phyloP scores from a whole-genome alignment of 2,329 filamentous ascomycete genomes.

The Fonsecaea monophora region DNA sequence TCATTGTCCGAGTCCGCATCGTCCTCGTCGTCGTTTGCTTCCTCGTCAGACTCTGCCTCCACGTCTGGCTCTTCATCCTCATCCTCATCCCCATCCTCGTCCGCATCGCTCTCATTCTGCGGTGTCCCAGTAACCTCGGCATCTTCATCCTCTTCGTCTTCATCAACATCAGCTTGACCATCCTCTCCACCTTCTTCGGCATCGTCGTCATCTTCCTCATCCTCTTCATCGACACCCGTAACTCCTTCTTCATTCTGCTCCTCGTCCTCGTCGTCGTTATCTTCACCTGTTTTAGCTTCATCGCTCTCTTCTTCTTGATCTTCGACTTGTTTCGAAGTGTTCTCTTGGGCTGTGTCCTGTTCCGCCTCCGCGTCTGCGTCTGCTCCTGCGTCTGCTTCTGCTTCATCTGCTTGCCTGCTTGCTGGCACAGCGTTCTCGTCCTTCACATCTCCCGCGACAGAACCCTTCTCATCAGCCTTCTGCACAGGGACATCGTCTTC shows the following conservation, averaged over 20 bases:
- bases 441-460: conserved; percentile 25
- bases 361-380: conserved; percentile 8
- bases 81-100: conserved; percentile 20
- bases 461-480: conserved; percentile 26
- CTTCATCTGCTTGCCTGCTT: conserved; percentile 26
- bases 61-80: conserved; percentile 21
- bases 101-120: conserved; percentile 19
- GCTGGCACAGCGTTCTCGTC: conserved; percentile 31
- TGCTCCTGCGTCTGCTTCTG: conserved; percentile 23
- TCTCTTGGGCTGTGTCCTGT: neutral
- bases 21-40: conserved; percentile 20
- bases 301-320: conserved; percentile 34
- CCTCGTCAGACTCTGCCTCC: conserved; percentile 25
- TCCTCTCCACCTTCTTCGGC: conserved; percentile 25
- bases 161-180: conserved; percentile 18
- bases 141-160: conserved; percentile 38
- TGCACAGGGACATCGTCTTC: conserved; percentile 30
- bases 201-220: conserved; percentile 26
- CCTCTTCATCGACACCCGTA: conserved; percentile 25
- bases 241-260: conserved; percentile 20
- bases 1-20: conserved; percentile 27
- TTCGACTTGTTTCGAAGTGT: neutral
- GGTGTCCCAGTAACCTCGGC: conserved; percentile 39
- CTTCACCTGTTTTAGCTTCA: conserved; percentile 24
- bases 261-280: conserved; percentile 30